phyloP scores from a whole-genome alignment of 73 alveolate genomes.

The Breviolum minutum region DNA sequence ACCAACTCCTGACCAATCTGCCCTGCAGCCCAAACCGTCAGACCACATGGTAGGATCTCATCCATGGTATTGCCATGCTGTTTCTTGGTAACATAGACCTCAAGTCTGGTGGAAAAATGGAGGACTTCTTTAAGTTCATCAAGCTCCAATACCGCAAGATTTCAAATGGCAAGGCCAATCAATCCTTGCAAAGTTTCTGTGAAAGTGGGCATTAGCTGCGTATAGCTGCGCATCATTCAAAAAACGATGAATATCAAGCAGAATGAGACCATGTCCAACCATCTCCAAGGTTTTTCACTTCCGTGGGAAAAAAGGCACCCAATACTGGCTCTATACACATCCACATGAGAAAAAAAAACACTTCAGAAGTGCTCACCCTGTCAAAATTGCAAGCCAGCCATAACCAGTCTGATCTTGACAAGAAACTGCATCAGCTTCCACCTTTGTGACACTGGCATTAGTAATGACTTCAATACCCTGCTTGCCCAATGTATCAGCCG shows the following conservation, averaged over 20 bases:
- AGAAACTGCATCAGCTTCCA: constrained; percentile 5
- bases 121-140: neutral
- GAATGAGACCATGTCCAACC: too few species aligned
- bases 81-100: constrained; percentile 33
- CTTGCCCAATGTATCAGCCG: constrained; percentile 39
- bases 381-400: neutral
- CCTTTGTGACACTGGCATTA: constrained; percentile 19
- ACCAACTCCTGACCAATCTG: constrained; percentile 86
- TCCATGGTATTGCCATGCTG: neutral
- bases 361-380: too few species aligned
- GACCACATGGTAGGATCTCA: constrained; percentile 43
- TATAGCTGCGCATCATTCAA: too few species aligned
- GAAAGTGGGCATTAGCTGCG: too few species aligned
- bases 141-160: neutral
- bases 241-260: too few species aligned
- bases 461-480: constrained; percentile 72
- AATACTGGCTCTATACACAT: too few species aligned
- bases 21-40: constrained; percentile 82
- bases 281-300: too few species aligned
- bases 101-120: neutral
- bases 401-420: neutral
- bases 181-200: too few species aligned
- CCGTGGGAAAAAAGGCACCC: too few species aligned
- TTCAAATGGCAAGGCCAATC: too few species aligned
- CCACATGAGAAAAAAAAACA: too few species aligned